Percentiles rank a stretch among this genome's conserved stretches.
Evolutionary conservation across 306 rosid species (phyloP).

Genomic region (Argentina anserina): DNA sequence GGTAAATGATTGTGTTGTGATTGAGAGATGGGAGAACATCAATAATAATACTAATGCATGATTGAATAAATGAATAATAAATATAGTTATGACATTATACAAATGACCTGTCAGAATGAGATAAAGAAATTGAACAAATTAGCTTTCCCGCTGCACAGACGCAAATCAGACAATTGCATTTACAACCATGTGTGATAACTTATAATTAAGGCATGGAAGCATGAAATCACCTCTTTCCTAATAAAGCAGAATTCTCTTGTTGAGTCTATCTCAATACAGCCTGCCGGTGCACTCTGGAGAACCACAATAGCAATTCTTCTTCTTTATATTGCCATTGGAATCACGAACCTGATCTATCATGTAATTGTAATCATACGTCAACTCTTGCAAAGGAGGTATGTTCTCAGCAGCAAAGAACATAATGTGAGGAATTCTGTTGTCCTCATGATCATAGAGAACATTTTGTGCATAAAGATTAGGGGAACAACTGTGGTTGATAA

Average conservation of each 20-base stretch:
- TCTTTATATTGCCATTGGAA: conserved; percentile 68
- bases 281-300: conserved; percentile 74
- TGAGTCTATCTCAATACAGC: conserved; percentile 54
- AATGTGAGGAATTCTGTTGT: conserved; percentile 83
- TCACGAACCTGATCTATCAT: conserved; percentile 65
- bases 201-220: not conserved
- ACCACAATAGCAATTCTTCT: conserved; percentile 80
- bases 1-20: not conserved
- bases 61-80: not conserved
- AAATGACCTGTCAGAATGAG: not conserved
- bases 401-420: conserved; percentile 94
- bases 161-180: not conserved
- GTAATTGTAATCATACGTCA: conserved; percentile 79
- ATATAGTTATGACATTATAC: not conserved
- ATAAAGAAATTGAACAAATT: not conserved
- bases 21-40: not conserved
- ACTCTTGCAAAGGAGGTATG: conserved; percentile 90
- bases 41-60: not conserved
- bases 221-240: not conserved
- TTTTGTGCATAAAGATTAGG: conserved; percentile 96
- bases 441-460: conserved; percentile 78
- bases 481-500: conserved; percentile 85
- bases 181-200: not conserved
- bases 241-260: not conserved
- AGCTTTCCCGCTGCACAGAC: not conserved